Evolutionary conservation across 768 basidiomycete species (phyloP).

Genomic region (Goffeauzyma gilvescens): DNA sequence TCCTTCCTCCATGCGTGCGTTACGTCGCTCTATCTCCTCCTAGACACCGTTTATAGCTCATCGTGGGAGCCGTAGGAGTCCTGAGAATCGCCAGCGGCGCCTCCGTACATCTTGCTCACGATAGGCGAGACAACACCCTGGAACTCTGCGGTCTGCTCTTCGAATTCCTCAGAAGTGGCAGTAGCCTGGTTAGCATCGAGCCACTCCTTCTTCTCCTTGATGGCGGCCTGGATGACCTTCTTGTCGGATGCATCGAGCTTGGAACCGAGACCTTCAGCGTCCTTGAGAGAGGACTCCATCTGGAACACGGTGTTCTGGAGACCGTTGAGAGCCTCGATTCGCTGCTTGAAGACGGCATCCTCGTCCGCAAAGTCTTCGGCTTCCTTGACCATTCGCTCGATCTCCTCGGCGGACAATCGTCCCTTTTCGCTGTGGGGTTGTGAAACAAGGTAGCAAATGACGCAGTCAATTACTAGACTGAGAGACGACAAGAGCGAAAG

Average conservation of each 20-base stretch:
- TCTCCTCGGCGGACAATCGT: constrained; percentile 89
- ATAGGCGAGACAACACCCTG: constrained; percentile 42
- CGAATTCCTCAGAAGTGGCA: constrained; percentile 68
- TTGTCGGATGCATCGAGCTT: constrained; percentile 39
- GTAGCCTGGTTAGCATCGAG: constrained; percentile 60
- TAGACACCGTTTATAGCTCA: constrained; percentile 37
- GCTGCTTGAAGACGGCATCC: constrained; percentile 34
- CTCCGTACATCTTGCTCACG: constrained; percentile 48
- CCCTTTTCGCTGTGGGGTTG: constrained; percentile 65
- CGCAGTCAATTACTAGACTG: neutral
- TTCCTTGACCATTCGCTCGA: constrained; percentile 89
- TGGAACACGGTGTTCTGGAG: constrained; percentile 44
- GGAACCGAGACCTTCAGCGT: constrained; percentile 75
- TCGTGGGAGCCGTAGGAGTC: constrained; percentile 39
- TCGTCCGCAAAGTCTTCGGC: constrained; percentile 55
- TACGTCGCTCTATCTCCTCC: no score
- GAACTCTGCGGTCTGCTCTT: constrained; percentile 58
- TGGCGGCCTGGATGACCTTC: constrained; percentile 45
- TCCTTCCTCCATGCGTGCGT: no score
- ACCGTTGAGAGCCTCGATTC: constrained; percentile 33
- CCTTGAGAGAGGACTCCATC: constrained; percentile 67
- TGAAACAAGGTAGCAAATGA: neutral
- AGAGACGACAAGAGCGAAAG: no score
- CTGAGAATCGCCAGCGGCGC: constrained; percentile 34
- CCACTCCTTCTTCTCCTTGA: constrained; percentile 86